phyloP scores from a whole-genome alignment of 2,329 filamentous ascomycete genomes.

The Aspergillus niger region DNA sequence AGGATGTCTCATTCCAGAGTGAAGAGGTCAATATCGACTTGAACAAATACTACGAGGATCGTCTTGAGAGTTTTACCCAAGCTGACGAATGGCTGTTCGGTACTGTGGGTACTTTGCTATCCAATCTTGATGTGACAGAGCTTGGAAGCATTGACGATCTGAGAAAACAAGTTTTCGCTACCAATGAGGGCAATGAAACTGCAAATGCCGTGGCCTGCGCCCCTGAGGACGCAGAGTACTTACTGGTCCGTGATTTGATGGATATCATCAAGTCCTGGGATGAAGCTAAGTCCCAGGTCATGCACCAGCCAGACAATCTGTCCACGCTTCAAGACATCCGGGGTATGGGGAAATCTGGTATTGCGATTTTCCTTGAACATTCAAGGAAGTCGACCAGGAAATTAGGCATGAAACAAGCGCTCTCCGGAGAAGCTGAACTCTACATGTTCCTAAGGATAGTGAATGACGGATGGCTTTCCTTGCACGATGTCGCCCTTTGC shows the following conservation, averaged over 20 bases:
- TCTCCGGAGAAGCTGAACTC: slow-evolving; percentile 42
- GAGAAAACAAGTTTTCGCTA: slow-evolving; percentile 30
- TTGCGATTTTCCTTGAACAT: slow-evolving; percentile 60
- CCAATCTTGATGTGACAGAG: slow-evolving; percentile 52
- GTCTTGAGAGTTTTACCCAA: slow-evolving; percentile 54
- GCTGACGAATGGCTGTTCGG: slow-evolving; percentile 62
- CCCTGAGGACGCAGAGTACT: slow-evolving; percentile 25
- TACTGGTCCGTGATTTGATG: slow-evolving; percentile 49
- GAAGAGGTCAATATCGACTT: slow-evolving; percentile 55
- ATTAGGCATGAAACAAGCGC: slow-evolving; percentile 39
- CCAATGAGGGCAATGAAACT: slow-evolving; percentile 20
- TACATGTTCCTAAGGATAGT: slow-evolving; percentile 46
- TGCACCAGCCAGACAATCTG: slow-evolving; percentile 52
- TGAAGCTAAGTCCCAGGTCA: slow-evolving; percentile 45
- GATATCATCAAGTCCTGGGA: slow-evolving; percentile 47
- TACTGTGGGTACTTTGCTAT: slow-evolving; percentile 55
- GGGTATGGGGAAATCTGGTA: slow-evolving; percentile 50
- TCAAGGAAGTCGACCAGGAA: slow-evolving; percentile 51
- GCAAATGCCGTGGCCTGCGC: slow-evolving; percentile 18
- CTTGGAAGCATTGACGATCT: slow-evolving; percentile 47
- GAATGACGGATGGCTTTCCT: slow-evolving; percentile 51
- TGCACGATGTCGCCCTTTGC: slow-evolving; percentile 54
- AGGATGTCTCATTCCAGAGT: slow-evolving; percentile 47
- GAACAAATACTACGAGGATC: slow-evolving; percentile 57
- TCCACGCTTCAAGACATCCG: slow-evolving; percentile 52